phyloP scores from a whole-genome alignment of 768 basidiomycete genomes.

The Lactarius trivialis region DNA sequence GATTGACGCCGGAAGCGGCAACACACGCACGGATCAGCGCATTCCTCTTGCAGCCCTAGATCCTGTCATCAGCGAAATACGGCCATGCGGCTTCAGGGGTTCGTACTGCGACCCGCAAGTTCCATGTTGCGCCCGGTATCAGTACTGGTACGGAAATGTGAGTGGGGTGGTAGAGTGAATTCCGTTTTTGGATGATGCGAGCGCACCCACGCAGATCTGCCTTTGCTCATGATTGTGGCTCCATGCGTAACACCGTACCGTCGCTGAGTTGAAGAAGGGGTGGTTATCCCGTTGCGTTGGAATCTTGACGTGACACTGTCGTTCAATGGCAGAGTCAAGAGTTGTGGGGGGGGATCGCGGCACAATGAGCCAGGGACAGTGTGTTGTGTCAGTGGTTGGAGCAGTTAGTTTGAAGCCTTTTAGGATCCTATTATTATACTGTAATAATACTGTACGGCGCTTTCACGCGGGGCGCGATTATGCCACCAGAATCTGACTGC shows the following conservation, averaged over 20 bases:
- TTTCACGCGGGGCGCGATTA: not conserved
- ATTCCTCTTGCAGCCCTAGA: not conserved
- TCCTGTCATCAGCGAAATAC: not conserved
- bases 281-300: not conserved
- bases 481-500: not conserved
- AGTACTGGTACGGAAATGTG: constrained; percentile 4
- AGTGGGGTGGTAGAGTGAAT: not conserved
- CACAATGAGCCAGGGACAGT: not conserved
- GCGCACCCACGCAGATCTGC: not conserved
- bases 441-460: not conserved
- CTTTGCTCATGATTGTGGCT: not conserved
- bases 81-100: not conserved
- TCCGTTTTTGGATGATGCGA: not conserved
- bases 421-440: not conserved
- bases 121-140: not conserved
- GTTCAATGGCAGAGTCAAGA: not conserved
- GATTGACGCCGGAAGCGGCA: not conserved
- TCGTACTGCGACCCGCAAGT: constrained; percentile 5
- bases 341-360: not conserved
- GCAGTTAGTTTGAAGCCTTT: not conserved
- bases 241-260: not conserved
- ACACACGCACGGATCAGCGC: not conserved
- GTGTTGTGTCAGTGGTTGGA: not conserved
- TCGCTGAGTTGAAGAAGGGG: not conserved
- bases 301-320: not conserved